Conservation (phyloP, 139 green algal genomes). For the Microglena sp. region DNA sequence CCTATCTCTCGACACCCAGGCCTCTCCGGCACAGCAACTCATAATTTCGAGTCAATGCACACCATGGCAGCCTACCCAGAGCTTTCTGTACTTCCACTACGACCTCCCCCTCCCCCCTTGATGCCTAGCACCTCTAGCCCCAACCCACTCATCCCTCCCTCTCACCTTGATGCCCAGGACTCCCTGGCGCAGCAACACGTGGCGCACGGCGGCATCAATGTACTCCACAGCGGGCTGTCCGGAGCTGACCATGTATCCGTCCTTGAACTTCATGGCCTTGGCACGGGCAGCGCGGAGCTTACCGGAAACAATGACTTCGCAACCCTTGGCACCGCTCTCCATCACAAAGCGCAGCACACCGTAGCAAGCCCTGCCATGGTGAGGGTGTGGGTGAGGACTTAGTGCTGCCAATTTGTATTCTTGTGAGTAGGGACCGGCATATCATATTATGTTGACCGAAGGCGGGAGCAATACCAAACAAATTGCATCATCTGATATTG, state of each 20-base stretch:
- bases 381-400: background rate
- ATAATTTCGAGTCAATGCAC: too few relatives aligned
- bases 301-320: slow-evolving; percentile 97
- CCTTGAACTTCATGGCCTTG: slow-evolving; percentile 99
- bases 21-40: too few relatives aligned
- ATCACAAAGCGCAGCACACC: slow-evolving; percentile 99
- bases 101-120: too few relatives aligned
- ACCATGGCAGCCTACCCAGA: too few relatives aligned
- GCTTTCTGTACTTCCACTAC: too few relatives aligned
- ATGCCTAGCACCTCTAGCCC: too few relatives aligned
- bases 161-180: slow-evolving; percentile 92
- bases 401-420: background rate
- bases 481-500: too few relatives aligned
- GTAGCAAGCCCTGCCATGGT: slow-evolving; percentile 84
- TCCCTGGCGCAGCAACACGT: slow-evolving; percentile 96
- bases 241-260: slow-evolving; percentile 85
- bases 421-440: too few relatives aligned
- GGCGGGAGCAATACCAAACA: too few relatives aligned
- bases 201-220: slow-evolving; percentile 89
- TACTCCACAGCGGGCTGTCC: slow-evolving; percentile 82
- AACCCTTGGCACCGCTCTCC: slow-evolving; percentile 97
- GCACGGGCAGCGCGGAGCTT: slow-evolving; percentile 95
- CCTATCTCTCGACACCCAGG: too few relatives aligned
- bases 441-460: too few relatives aligned
- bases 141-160: background rate